Percentiles rank a stretch among this genome's conserved stretches.
Conservation (phyloP, 495 filamentous ascomycete genomes). For the Penicillium goetzii region DNA sequence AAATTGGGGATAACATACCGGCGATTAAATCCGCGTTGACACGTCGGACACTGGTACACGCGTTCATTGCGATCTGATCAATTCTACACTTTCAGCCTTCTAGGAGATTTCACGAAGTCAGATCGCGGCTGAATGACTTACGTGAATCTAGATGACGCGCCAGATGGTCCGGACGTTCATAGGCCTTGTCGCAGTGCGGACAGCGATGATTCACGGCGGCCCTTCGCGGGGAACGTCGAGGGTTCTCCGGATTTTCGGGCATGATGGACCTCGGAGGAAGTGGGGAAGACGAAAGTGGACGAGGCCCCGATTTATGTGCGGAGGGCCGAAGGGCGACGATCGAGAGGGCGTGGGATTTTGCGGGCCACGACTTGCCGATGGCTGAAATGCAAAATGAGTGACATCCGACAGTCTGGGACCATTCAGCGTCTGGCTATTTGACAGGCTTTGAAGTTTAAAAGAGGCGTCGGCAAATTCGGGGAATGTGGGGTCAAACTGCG, state of each 20-base stretch:
- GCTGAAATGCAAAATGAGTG: background rate
- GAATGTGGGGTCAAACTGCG: background rate
- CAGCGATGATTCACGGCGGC: constrained; percentile 24
- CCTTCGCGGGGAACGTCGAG: constrained; percentile 25
- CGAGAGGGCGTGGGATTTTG: background rate
- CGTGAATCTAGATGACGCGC: constrained; percentile 37
- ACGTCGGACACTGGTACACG: constrained; percentile 28
- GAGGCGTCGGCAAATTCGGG: constrained; percentile 1
- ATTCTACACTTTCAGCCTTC: background rate
- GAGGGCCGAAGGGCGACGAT: background rate
- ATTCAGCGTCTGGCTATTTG: background rate
- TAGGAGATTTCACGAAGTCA: background rate
- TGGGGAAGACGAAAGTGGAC: constrained; percentile 7
- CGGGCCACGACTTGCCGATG: constrained; percentile 8
- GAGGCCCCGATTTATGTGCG: constrained; percentile 3
- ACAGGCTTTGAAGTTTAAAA: background rate
- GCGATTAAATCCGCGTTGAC: constrained; percentile 31
- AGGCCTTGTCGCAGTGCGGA: constrained; percentile 32
- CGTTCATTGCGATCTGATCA: constrained; percentile 29
- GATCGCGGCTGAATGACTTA: constrained; percentile 4
- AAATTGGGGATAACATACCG: constrained; percentile 6
- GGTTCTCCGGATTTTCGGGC: constrained; percentile 15
- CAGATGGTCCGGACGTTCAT: constrained; percentile 34
- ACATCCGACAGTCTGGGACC: background rate
- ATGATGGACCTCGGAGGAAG: constrained; percentile 8